A percentile compares a stretch with the other conserved stretches of the same genome.
Evolutionary conservation across 345 rosid genomes (phyloP).

Genomic region (Raphanus sativus): DNA sequence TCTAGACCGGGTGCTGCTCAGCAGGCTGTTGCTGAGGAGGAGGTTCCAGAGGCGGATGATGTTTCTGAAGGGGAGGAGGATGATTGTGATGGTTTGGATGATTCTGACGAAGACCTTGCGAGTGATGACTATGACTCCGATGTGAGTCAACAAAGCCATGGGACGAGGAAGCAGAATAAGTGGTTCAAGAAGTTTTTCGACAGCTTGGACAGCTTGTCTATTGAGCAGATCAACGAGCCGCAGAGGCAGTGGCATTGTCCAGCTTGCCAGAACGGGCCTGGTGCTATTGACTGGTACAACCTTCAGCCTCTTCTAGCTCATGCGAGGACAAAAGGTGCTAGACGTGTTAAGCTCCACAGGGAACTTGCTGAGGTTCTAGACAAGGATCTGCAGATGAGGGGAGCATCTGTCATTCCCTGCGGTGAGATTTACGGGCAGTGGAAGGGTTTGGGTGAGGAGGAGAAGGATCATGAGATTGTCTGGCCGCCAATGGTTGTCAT

Average conservation of each 20-base stretch:
- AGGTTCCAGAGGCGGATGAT: conserved; percentile 28
- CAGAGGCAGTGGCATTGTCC: conserved; percentile 97
- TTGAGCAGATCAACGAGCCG: conserved; percentile 71
- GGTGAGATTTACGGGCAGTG: conserved; percentile 84
- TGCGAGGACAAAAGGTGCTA: conserved; percentile 83
- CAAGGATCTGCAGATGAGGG: conserved; percentile 69
- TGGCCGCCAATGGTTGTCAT: conserved; percentile 97
- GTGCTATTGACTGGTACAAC: conserved; percentile 93
- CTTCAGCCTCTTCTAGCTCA: conserved; percentile 83
- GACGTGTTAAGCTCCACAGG: conserved; percentile 76
- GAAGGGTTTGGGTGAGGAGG: conserved; percentile 73
- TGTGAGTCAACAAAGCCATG: conserved; percentile 69
- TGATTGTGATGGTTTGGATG: conserved; percentile 53
- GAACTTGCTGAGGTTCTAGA: conserved; percentile 79
- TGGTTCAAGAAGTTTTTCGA: conserved; percentile 78
- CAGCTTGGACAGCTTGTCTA: conserved; percentile 49
- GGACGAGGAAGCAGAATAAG: conserved; percentile 58
- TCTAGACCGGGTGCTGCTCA: conserved; percentile 50
- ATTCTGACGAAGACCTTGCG: conserved; percentile 68
- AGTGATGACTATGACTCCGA: conserved; percentile 91
- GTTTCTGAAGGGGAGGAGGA: conserved; percentile 47
- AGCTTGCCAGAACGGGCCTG: conserved; percentile 91
- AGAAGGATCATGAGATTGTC: conserved; percentile 71
- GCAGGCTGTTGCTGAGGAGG: conserved; percentile 37
- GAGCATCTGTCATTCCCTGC: conserved; percentile 63